Evolutionary conservation across 208 protist genomes (phyloP).

Genomic region (Borovskyia barvae): DNA sequence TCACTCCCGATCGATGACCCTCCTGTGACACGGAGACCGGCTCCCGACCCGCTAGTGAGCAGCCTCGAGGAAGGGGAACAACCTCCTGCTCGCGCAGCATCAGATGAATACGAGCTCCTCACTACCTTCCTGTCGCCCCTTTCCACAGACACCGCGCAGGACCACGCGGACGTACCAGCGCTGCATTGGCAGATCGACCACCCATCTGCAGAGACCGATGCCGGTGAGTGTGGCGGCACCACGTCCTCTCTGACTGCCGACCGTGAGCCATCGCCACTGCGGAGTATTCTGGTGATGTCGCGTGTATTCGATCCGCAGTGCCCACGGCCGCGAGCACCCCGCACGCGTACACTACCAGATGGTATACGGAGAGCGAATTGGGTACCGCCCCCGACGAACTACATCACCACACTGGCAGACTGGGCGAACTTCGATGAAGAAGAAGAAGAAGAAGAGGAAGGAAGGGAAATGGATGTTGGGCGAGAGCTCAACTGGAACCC

Average conservation of each 20-base stretch:
- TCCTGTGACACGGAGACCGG: too few species aligned
- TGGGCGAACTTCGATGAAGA: constrained; percentile 13
- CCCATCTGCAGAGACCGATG: background rate
- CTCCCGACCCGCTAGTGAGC: too few species aligned
- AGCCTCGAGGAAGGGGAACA: too few species aligned
- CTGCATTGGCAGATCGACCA: constrained; percentile 2
- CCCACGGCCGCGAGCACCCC: background rate
- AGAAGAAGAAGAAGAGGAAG: constrained; percentile 6
- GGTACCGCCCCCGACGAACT: constrained; percentile 28
- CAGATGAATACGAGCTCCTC: too few species aligned
- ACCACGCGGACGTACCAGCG: background rate
- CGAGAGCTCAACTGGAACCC: too few species aligned
- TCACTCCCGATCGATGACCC: too few species aligned
- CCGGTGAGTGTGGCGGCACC: background rate
- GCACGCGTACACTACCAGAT: constrained; percentile 15
- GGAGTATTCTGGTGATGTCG: background rate
- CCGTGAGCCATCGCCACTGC: background rate
- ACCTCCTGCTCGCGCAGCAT: too few species aligned
- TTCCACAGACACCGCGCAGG: background rate
- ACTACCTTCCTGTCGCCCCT: background rate
- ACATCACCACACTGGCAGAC: constrained; percentile 22
- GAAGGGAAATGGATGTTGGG: too few species aligned
- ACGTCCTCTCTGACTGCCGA: background rate
- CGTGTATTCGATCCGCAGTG: constrained; percentile 12
- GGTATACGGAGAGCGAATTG: constrained; percentile 25